These are phyloP conservation scores for Aspergillus candidus DNA, from an alignment of 2,329 filamentous ascomycete species.

Conservation along the genomic window DNA sequence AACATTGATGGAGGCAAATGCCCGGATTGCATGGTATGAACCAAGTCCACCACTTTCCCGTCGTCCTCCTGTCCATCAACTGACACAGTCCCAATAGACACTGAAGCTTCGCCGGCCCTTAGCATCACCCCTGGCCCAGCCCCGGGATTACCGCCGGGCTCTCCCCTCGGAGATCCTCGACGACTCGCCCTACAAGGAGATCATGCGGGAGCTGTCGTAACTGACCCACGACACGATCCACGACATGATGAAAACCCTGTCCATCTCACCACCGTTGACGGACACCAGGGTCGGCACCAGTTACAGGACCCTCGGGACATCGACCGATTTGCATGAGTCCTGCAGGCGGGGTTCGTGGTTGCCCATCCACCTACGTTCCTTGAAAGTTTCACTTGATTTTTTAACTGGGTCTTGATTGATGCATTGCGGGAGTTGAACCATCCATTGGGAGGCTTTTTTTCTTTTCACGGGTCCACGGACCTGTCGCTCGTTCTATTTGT, in stretches of 20 bases:
- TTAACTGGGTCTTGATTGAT: conserved; percentile 17
- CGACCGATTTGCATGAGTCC: conserved; percentile 10
- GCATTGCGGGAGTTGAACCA: conserved; percentile 29
- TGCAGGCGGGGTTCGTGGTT: conserved; percentile 13
- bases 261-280: no score
- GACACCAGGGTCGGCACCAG: no score
- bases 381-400: conserved; percentile 4
- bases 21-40: conserved; percentile 41
- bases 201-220: conserved; percentile 15
- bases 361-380: conserved; percentile 4
- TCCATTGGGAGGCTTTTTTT: conserved; percentile 19
- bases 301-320: conserved; percentile 4
- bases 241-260: not conserved
- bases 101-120: conserved; percentile 36
- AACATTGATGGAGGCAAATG: conserved; percentile 40
- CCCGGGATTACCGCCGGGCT: conserved; percentile 32
- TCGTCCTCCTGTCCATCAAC: not conserved
- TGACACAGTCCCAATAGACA: conserved; percentile 22
- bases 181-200: conserved; percentile 21
- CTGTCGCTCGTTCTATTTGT: no score
- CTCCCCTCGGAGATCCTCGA: conserved; percentile 30
- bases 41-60: not conserved
- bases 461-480: conserved; percentile 4
- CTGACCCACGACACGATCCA: conserved; percentile 10
- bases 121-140: conserved; percentile 37